Evolutionary conservation across 2,329 filamentous ascomycete species (phyloP).

Genomic region (Trichoderma cornu-damae): DNA sequence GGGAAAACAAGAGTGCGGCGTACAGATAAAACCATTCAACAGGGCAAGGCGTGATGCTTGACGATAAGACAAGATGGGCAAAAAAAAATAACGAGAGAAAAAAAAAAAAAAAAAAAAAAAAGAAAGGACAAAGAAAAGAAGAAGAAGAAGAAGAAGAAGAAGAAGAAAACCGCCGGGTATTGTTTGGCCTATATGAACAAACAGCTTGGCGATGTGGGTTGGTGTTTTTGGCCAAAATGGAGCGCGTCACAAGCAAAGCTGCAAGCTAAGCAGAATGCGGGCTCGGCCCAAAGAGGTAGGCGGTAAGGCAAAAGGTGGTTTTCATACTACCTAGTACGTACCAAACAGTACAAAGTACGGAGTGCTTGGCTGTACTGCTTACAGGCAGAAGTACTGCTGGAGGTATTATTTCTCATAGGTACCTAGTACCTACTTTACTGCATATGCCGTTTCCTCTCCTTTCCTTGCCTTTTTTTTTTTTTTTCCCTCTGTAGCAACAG

Average conservation of each 20-base stretch:
- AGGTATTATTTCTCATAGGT: too few relatives aligned
- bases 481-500: too few relatives aligned
- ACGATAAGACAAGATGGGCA: neutral
- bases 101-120: too few relatives aligned
- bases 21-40: neutral
- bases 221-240: conserved; percentile 13
- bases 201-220: conserved; percentile 12
- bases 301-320: neutral
- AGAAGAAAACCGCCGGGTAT: neutral
- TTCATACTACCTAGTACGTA: too few relatives aligned
- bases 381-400: too few relatives aligned
- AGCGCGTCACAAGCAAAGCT: conserved; percentile 17
- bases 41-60: neutral
- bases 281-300: conserved; percentile 8
- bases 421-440: too few relatives aligned
- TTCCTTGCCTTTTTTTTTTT: too few relatives aligned
- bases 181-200: neutral
- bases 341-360: too few relatives aligned
- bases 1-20: neutral
- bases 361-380: too few relatives aligned
- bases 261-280: conserved; percentile 12
- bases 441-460: too few relatives aligned
- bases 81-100: neutral
- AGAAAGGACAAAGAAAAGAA: neutral
- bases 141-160: neutral